These are phyloP conservation scores for Myrica gale DNA, from an alignment of 306 rosid genomes.

Conservation along the genomic window DNA sequence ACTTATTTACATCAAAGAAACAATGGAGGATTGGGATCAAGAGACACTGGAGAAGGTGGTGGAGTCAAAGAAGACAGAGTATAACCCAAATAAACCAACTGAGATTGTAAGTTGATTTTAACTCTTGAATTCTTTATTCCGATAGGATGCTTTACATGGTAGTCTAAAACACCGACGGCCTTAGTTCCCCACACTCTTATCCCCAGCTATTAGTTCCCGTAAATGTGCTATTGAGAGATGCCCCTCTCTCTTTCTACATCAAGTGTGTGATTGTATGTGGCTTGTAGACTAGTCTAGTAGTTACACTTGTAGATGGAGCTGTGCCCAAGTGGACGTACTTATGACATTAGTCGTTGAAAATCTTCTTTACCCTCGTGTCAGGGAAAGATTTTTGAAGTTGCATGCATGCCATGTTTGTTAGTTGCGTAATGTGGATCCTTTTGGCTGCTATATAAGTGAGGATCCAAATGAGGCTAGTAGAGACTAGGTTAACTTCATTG, in stretches of 20 bases:
- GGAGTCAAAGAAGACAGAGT: conserved; percentile 78
- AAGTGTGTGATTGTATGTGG: no score
- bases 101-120: conserved; percentile 65
- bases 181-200: no score
- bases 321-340: no score
- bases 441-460: neutral
- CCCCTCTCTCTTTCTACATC: neutral
- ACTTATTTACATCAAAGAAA: conserved; percentile 38
- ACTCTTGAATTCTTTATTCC: neutral
- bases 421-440: neutral
- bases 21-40: conserved; percentile 99
- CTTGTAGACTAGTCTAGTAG: neutral
- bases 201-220: no score
- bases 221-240: neutral
- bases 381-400: neutral
- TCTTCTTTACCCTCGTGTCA: neutral
- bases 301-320: neutral
- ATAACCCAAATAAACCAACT: conserved; percentile 90
- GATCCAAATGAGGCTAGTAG: neutral
- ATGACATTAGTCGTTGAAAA: neutral
- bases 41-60: conserved; percentile 91
- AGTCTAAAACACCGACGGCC: no score
- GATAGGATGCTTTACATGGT: neutral
- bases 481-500: neutral
- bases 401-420: neutral